Conservation (phyloP, 2,329 filamentous ascomycete genomes). For the Ophiostoma novo-ulmi region DNA sequence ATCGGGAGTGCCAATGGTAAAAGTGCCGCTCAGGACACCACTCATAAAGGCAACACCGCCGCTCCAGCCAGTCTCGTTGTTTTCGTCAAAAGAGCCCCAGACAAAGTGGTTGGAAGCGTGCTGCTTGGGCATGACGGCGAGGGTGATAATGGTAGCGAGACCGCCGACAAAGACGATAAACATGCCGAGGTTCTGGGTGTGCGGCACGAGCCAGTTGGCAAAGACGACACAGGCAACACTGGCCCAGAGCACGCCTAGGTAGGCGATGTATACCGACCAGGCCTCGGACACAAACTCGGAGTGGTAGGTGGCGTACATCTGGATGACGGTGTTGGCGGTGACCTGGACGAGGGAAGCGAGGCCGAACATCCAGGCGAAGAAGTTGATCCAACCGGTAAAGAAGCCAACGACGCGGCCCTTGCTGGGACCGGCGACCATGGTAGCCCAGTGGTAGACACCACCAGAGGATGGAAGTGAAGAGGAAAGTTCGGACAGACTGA, state of each 20-base stretch:
- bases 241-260: slow-evolving; percentile 52
- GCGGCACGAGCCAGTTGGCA: slow-evolving; percentile 51
- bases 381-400: slow-evolving; percentile 48
- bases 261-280: slow-evolving; percentile 58
- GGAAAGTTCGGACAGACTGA: slow-evolving; percentile 47
- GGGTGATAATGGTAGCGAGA: slow-evolving; percentile 50
- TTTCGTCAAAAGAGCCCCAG: slow-evolving; percentile 46
- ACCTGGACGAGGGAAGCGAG: slow-evolving; percentile 55
- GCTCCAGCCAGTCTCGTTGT: slow-evolving; percentile 49
- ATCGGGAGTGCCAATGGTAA: slow-evolving; percentile 59
- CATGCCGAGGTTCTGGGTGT: slow-evolving; percentile 49
- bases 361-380: slow-evolving; percentile 59
- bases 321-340: slow-evolving; percentile 54
- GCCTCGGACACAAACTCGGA: slow-evolving; percentile 45
- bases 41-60: slow-evolving; percentile 60
- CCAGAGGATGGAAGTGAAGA: slow-evolving; percentile 56
- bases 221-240: slow-evolving; percentile 50
- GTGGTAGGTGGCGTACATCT: slow-evolving; percentile 58
- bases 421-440: slow-evolving; percentile 50
- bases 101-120: slow-evolving; percentile 50
- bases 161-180: slow-evolving; percentile 52
- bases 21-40: slow-evolving; percentile 63
- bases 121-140: slow-evolving; percentile 46
- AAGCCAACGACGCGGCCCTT: slow-evolving; percentile 50
- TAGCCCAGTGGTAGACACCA: slow-evolving; percentile 57